Evolutionary conservation across 2,329 filamentous ascomycete genomes (phyloP).

Genomic region (Aspergillus arachidicola): DNA sequence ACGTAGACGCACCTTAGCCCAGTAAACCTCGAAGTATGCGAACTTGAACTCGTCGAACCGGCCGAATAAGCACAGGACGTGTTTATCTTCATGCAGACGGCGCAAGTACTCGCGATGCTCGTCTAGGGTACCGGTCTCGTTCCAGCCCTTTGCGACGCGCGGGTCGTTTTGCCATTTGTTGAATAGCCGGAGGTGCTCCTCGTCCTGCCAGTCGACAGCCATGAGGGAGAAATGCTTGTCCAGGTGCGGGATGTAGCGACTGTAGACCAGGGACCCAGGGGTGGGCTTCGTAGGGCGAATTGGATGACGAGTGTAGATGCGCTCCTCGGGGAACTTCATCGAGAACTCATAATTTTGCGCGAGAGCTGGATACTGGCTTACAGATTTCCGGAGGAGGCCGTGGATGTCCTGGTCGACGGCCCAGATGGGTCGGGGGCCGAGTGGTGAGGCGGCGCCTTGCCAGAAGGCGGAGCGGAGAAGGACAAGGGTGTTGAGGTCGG

Average conservation of each 20-base stretch:
- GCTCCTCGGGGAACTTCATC: slow-evolving; percentile 51
- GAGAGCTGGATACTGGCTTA: slow-evolving; percentile 40
- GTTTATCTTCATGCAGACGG: slow-evolving; percentile 69
- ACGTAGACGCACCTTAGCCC: slow-evolving; percentile 60
- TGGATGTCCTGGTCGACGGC: slow-evolving; percentile 49
- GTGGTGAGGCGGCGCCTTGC: slow-evolving; percentile 70
- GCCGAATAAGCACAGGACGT: slow-evolving; percentile 61
- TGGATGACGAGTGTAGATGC: slow-evolving; percentile 67
- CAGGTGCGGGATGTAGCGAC: slow-evolving; percentile 75
- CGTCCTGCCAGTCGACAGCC: slow-evolving; percentile 67
- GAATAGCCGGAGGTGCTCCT: slow-evolving; percentile 69
- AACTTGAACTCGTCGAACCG: slow-evolving; percentile 72
- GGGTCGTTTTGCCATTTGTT: slow-evolving; percentile 84
- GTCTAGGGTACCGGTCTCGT: slow-evolving; percentile 74
- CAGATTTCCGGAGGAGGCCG: slow-evolving; percentile 25
- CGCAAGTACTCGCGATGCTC: slow-evolving; percentile 73
- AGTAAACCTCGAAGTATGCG: slow-evolving; percentile 80
- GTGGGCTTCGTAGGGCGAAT: slow-evolving; percentile 71
- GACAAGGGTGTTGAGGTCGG: slow-evolving; percentile 40
- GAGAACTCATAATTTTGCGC: slow-evolving; percentile 35
- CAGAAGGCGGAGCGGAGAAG: slow-evolving; percentile 63
- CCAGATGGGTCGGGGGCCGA: slow-evolving; percentile 67
- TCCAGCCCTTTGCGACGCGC: slow-evolving; percentile 78
- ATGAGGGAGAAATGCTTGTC: slow-evolving; percentile 76
- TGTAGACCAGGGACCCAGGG: slow-evolving; percentile 72